Evolutionary conservation across 306 rosid genomes (phyloP).

Genomic region (Begonia peltatifolia): DNA sequence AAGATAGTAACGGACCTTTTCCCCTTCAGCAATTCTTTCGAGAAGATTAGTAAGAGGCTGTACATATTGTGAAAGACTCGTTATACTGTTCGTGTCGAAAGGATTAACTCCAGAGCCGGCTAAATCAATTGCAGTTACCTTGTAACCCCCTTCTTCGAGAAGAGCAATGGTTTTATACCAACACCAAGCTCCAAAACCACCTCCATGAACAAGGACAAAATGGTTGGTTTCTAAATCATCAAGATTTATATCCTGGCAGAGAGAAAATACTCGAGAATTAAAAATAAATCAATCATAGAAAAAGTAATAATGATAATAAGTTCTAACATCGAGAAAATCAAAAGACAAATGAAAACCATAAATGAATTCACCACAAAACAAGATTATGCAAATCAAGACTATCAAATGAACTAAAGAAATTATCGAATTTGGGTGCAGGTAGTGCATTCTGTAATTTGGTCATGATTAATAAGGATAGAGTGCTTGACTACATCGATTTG

Average conservation of each 20-base stretch:
- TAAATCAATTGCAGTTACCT: slow-evolving; percentile 77
- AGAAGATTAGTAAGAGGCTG: slow-evolving; percentile 76
- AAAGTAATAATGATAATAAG: not conserved
- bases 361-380: no score
- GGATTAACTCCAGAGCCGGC: slow-evolving; percentile 87
- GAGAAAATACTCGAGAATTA: not conserved
- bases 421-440: no score
- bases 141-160: slow-evolving; percentile 78
- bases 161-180: slow-evolving; percentile 99
- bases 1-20: slow-evolving; percentile 37
- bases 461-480: no score
- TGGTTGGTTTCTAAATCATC: slow-evolving; percentile 78
- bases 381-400: no score
- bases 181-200: slow-evolving; percentile 99
- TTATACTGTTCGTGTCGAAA: slow-evolving; percentile 55
- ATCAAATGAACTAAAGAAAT: no score
- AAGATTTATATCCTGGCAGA: slow-evolving; percentile 47
- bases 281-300: not conserved
- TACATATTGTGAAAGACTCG: slow-evolving; percentile 63
- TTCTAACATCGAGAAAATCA: not conserved
- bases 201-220: slow-evolving; percentile 96
- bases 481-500: no score
- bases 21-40: slow-evolving; percentile 58
- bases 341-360: slow-evolving; percentile 1
- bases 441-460: no score